These are phyloP conservation scores for Tilletiopsis washingtonensis DNA, from an alignment of 1,284 basidiomycete species.

Conservation along the genomic window DNA sequence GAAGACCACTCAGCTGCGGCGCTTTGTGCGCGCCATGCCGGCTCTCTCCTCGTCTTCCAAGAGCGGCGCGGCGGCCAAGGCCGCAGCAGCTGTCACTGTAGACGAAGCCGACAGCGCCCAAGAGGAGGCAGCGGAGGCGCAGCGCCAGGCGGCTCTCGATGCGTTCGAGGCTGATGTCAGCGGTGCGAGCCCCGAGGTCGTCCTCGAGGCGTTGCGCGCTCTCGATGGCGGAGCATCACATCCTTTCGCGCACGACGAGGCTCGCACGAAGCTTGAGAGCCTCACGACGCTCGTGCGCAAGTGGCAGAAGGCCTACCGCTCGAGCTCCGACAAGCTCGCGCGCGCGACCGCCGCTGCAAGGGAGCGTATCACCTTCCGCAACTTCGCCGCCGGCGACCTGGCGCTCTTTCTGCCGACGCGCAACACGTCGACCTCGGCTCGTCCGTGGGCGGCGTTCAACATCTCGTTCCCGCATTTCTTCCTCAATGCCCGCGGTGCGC, in stretches of 20 bases:
- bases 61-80: no score
- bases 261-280: constrained; percentile 60
- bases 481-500: constrained; percentile 66
- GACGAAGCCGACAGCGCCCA: constrained; percentile 4
- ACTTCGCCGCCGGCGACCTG: constrained; percentile 56
- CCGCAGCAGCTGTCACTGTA: constrained; percentile 2
- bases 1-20: constrained; percentile 15
- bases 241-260: constrained; percentile 65
- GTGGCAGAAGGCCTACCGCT: constrained; percentile 81
- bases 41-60: constrained; percentile 24
- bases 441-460: constrained; percentile 43
- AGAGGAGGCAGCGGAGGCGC: neutral
- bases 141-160: constrained; percentile 22
- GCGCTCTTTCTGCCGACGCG: constrained; percentile 91
- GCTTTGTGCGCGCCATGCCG: constrained; percentile 25
- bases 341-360: constrained; percentile 26
- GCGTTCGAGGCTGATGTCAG: constrained; percentile 23
- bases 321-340: constrained; percentile 67
- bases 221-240: constrained; percentile 54
- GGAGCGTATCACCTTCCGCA: constrained; percentile 51
- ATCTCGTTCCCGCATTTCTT: constrained; percentile 94
- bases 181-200: constrained; percentile 15
- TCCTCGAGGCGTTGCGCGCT: constrained; percentile 10
- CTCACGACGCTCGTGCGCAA: constrained; percentile 71
- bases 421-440: constrained; percentile 59